phyloP scores from a whole-genome alignment of 1,139 yeast genomes.

The Suhomyces terraborum region DNA sequence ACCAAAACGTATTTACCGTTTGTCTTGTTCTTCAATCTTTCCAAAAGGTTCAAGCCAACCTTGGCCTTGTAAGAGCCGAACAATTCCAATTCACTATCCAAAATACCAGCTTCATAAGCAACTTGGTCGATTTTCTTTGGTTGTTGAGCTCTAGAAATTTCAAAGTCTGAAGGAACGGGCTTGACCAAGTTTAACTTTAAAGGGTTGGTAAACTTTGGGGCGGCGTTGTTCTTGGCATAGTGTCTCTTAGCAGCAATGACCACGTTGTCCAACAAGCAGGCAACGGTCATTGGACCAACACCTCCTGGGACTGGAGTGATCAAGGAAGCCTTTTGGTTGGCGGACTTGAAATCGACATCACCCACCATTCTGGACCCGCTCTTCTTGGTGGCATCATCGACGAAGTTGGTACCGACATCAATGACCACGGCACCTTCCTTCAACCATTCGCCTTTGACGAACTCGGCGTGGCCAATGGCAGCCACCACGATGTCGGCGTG shows the following conservation, averaged over 20 bases:
- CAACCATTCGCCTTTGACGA: slow-evolving; percentile 71
- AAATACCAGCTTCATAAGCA: slow-evolving; percentile 66
- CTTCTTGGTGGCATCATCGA: slow-evolving; percentile 51
- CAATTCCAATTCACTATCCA: slow-evolving; percentile 64
- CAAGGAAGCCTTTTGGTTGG: slow-evolving; percentile 56
- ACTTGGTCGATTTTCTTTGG: slow-evolving; percentile 67
- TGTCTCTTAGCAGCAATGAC: slow-evolving; percentile 73
- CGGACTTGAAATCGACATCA: slow-evolving; percentile 69
- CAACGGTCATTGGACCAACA: slow-evolving; percentile 89
- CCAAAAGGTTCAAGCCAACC: slow-evolving; percentile 67
- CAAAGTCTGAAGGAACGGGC: slow-evolving; percentile 80
- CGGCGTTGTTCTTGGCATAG: slow-evolving; percentile 43
- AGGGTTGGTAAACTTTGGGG: slow-evolving; percentile 54
- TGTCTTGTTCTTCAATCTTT: slow-evolving; percentile 64
- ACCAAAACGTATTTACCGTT: slow-evolving; percentile 69
- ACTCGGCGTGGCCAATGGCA: slow-evolving; percentile 74
- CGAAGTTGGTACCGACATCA: slow-evolving; percentile 80
- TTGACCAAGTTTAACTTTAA: slow-evolving; percentile 49
- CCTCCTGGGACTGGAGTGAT: slow-evolving; percentile 89
- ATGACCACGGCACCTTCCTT: slow-evolving; percentile 69
- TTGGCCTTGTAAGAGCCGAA: slow-evolving; percentile 78
- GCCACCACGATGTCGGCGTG: slow-evolving; percentile 75
- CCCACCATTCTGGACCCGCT: slow-evolving; percentile 76
- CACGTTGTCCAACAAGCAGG: slow-evolving; percentile 87
- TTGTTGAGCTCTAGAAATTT: slow-evolving; percentile 68